Evolutionary conservation across 1,284 basidiomycete species (phyloP), one percentile per base, ranked within the genome.

Genomic region (Trichosporon coremiiforme): DNA sequence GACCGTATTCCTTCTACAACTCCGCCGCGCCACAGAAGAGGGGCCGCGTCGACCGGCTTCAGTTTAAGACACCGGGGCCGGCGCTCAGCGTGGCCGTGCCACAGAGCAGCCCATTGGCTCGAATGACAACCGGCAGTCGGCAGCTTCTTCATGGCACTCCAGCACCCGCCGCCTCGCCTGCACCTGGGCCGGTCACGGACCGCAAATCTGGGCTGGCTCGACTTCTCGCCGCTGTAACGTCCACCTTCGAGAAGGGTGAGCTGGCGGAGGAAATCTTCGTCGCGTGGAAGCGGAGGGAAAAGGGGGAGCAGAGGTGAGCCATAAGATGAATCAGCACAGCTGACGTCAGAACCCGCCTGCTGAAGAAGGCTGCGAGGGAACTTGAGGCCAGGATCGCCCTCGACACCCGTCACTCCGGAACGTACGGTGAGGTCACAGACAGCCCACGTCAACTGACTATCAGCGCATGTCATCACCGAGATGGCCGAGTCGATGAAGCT

Each of bases 1-100:
- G 68, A 0, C 76, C 78, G 1, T 78, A 67, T 36, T 70, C 74
- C 9, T 78, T 76, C 68, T 80, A 80, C 66, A 78, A 76, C 36
- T 25, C 67, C 17, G 35, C 66, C 1, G 57, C 68, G 0, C 70
- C 70, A 1, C 17, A 20, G 17, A 69, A 69, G 68, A 35, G 62
- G 8, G 31, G 10, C 0, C 57, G 47, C 17, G 22, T 62, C 9
- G 66, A 62, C 15, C 15, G 31, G 5, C 57, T 62, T 31, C 5
- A 7, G 9, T 72, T 73, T 65, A 69, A 71, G 45, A 64, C 69
- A 22, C 70, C 70, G 33, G 35, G 55, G 22, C 36, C 57, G 1
- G 57, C 57, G 17, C 31, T 17, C 1, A n/a, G 17, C 29, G 29
- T 8, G 7, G 12, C 12, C 4, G 31, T 17, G 6, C 8, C 6